A percentile compares a stretch with the other conserved stretches of the same genome.
phyloP scores from a whole-genome alignment of 192 early-diverging fungal species.

The Backusella mclennaniae region DNA sequence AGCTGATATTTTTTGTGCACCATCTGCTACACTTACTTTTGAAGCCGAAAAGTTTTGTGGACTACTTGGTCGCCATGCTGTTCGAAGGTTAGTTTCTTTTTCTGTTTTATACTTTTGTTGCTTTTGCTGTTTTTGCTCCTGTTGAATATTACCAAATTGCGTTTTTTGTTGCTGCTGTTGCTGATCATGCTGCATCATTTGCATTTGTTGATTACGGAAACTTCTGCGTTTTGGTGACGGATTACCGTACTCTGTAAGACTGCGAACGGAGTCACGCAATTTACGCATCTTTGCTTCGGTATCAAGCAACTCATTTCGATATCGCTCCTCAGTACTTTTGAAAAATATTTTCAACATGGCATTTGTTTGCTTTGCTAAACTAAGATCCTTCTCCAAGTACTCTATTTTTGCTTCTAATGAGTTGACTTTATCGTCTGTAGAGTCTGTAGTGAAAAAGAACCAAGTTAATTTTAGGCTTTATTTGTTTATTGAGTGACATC shows the following conservation, averaged over 20 bases:
- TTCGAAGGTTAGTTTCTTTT: background rate
- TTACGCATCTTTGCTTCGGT: conserved; percentile 26
- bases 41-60: background rate
- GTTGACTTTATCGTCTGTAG: conserved; percentile 23
- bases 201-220: conserved; percentile 4
- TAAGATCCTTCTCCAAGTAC: conserved; percentile 25
- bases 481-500: background rate
- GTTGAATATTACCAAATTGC: background rate
- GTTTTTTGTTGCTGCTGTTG: background rate
- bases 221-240: conserved; percentile 23
- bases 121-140: background rate
- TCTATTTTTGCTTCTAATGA: conserved; percentile 31
- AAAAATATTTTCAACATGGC: conserved; percentile 20
- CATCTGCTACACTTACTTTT: background rate
- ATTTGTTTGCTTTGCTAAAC: conserved; percentile 28
- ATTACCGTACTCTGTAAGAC: conserved; percentile 27
- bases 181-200: background rate
- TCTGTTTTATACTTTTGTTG: background rate
- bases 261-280: conserved; percentile 26
- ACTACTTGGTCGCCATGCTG: background rate
- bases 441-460: background rate
- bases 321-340: conserved; percentile 23
- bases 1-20: background rate
- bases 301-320: conserved; percentile 26
- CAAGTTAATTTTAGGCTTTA: background rate